Conservation (phyloP, 2,329 filamentous ascomycete genomes). For the Fusarium decemcellulare region DNA sequence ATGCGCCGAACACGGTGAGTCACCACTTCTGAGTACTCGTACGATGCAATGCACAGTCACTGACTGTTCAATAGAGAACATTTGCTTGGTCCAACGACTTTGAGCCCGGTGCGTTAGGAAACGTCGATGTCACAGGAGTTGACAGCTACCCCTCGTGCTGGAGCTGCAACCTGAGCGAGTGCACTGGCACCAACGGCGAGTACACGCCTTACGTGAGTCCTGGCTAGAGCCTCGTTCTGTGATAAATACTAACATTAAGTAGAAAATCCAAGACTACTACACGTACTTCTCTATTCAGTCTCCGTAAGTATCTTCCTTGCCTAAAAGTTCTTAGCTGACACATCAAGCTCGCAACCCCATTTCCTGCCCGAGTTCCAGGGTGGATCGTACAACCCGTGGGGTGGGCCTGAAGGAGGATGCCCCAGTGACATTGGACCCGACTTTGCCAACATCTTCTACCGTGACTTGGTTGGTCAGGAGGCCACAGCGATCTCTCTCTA, state of each 20-base stretch:
- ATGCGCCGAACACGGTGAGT: constrained; percentile 72
- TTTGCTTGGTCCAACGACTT: constrained; percentile 74
- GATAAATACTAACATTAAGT: not conserved
- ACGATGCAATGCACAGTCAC: constrained; percentile 36
- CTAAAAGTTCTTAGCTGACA: no score
- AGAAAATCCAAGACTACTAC: constrained; percentile 47
- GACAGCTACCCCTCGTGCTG: constrained; percentile 72
- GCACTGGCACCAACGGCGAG: constrained; percentile 71
- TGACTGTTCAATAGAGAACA: constrained; percentile 16
- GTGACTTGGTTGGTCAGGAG: constrained; percentile 71
- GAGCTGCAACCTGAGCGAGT: constrained; percentile 74
- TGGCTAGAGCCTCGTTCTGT: constrained; percentile 2
- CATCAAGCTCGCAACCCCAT: constrained; percentile 31
- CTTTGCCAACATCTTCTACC: constrained; percentile 76
- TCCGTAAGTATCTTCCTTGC: constrained; percentile 16
- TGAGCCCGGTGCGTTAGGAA: constrained; percentile 64
- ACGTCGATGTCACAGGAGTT: constrained; percentile 67
- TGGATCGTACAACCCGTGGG: constrained; percentile 71
- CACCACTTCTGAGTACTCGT: accelerated
- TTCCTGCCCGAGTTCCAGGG: constrained; percentile 48
- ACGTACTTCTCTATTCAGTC: constrained; percentile 47
- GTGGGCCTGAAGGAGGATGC: constrained; percentile 70
- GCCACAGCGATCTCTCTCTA: constrained; percentile 74
- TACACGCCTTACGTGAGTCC: constrained; percentile 67
- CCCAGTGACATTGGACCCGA: constrained; percentile 67